Evolutionary conservation across 106 monocot species (phyloP), one percentile per base, ranked within the genome.

Genomic region (Allium fistulosum): DNA sequence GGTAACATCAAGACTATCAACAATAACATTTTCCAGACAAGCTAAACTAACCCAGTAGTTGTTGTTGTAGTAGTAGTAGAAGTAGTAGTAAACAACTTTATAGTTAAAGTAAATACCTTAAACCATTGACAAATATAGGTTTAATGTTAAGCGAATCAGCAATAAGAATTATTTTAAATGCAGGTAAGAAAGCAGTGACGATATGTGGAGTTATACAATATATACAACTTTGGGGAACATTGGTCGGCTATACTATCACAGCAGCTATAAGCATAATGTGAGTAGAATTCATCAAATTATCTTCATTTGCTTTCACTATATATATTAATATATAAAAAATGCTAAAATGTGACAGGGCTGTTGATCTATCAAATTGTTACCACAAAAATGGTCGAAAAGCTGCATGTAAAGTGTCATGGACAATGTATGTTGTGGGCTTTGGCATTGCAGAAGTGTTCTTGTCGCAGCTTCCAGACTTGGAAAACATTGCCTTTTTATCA

Each of bases 171-270:
- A 5, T 59, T 68, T 22, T 37, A 13, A 62, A 70, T 64, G 26
- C 61, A 78, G 77, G 78, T 27, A 13, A 60, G 55, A 78, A 66
- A 69, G 64, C 64, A 59, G 81, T 69, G 10, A 14, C 65, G 50
- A 47, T 78, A 59, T 84, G 77, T 58, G 84, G 80, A 26, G 51
- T 64, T 27, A 65, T 51, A 9, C 81, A 81, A 27, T 81, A 77
- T 66, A 17, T 62, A 9, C 22, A 57, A 46, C 70, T 81, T 11
- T 84, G 76, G 80, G 81, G 84, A 73, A 78, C 69, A 14, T 63
- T 84, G 84, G 74, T 84, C 28, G 81, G 80, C 9, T 84, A 84
- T 52, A 84, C 80, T 61, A 70, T 84, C n/a, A 84, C 81, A 66
- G 74, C 74, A 61, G 65, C 74, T 47, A 81, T 81, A 62, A 84